These are phyloP conservation scores for Fusarium temperatum DNA, from an alignment of 2,329 filamentous ascomycete genomes.

Conservation along the genomic window DNA sequence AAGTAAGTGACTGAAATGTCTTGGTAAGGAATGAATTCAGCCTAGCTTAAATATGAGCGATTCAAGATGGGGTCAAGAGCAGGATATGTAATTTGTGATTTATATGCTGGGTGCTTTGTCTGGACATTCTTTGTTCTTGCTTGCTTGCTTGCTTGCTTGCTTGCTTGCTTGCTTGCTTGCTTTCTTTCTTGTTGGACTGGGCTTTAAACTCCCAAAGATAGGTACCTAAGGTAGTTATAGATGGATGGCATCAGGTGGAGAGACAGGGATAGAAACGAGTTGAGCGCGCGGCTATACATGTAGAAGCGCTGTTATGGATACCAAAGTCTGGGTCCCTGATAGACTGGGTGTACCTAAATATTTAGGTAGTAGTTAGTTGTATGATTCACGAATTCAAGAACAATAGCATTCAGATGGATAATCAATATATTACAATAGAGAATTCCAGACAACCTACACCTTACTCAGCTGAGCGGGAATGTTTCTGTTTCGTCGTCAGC, in stretches of 20 bases:
- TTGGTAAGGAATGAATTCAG: slow-evolving; percentile 25
- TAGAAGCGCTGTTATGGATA: slow-evolving; percentile 10
- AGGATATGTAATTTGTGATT: background rate
- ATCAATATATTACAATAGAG: background rate
- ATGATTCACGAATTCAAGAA: background rate
- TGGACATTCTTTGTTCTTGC: slow-evolving; percentile 10
- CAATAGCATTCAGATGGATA: background rate
- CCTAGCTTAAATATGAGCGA: slow-evolving; percentile 1
- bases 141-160: too few relatives aligned
- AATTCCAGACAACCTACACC: background rate
- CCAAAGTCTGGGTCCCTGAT: background rate
- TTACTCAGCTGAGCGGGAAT: background rate
- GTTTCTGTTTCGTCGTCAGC: slow-evolving; percentile 13
- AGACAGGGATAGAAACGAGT: background rate
- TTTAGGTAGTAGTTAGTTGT: background rate
- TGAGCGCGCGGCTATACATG: slow-evolving; percentile 14
- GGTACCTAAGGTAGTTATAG: background rate
- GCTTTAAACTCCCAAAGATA: background rate
- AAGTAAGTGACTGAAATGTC: slow-evolving; percentile 13
- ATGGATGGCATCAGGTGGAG: background rate
- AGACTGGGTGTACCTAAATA: background rate
- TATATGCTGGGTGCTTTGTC: slow-evolving; percentile 3
- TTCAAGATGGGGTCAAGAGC: background rate
- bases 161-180: too few relatives aligned
- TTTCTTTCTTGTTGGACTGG: too few relatives aligned